Percentiles rank a stretch among this genome's conserved stretches.
Conservation (phyloP, 306 rosid species). For the Begonia peltatifolia region DNA sequence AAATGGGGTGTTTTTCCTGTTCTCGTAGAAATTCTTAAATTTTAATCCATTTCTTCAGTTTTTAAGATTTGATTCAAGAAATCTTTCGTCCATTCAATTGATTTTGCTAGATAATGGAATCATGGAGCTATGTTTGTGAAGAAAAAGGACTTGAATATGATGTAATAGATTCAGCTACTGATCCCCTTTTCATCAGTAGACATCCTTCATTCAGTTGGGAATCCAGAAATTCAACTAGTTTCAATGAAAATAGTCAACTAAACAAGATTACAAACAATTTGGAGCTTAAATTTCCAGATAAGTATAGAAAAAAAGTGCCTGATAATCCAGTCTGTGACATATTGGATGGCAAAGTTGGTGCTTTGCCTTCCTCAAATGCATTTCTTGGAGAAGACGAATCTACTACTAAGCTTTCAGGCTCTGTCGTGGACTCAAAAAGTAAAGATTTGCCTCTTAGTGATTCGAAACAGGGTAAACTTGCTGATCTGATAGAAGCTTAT, state of each 20-base stretch:
- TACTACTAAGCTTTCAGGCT: conserved; percentile 44
- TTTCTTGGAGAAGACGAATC: conserved; percentile 32
- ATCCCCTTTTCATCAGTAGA: conserved; percentile 30
- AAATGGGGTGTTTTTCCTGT: too few species aligned
- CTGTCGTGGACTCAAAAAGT: conserved; percentile 34
- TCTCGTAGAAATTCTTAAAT: too few species aligned
- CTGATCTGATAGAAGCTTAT: conserved; percentile 31
- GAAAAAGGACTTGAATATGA: conserved; percentile 48
- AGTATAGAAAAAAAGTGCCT: conserved; percentile 36
- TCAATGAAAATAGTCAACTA: conserved; percentile 27
- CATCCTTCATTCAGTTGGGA: conserved; percentile 47
- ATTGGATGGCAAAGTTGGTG: conserved; percentile 14
- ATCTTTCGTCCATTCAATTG: neutral
- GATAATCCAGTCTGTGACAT: conserved; percentile 22
- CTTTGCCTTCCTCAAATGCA: conserved; percentile 14
- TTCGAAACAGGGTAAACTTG: conserved; percentile 56
- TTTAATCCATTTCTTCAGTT: too few species aligned
- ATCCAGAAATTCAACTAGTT: conserved; percentile 40
- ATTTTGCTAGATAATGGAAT: conserved; percentile 45
- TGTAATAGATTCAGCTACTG: conserved; percentile 29
- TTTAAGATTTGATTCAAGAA: too few species aligned
- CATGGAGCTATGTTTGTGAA: conserved; percentile 61
- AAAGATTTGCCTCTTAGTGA: conserved; percentile 53
- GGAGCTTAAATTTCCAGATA: conserved; percentile 43
- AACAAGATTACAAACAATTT: conserved; percentile 43